Percentiles rank a stretch among this genome's conserved stretches.
Conservation (phyloP, 768 basidiomycete genomes). For the Mycena epipterygia region DNA sequence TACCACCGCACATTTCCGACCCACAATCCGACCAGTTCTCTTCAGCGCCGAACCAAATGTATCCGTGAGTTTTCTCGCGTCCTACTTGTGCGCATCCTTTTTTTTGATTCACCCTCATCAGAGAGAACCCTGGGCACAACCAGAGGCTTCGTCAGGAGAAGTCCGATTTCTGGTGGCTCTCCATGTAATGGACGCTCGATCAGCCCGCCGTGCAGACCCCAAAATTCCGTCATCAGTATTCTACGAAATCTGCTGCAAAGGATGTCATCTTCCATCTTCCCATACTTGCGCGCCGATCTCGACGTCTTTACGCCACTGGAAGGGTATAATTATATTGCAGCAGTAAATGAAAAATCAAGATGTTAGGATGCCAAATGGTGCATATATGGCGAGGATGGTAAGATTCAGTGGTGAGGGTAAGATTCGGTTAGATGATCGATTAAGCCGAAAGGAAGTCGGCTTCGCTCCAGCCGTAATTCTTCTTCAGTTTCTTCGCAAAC, state of each 20-base stretch:
- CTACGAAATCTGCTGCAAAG: no score
- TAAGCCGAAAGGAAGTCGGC: conserved; percentile 52
- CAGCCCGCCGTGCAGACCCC: no score
- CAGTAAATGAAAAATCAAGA: background rate
- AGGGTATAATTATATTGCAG: conserved; percentile 1
- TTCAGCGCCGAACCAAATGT: background rate
- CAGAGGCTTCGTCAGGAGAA: background rate
- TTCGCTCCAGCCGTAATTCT: conserved; percentile 76
- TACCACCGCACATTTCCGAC: background rate
- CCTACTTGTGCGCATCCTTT: no score
- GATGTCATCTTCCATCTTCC: no score
- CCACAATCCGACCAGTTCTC: background rate
- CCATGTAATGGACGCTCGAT: no score
- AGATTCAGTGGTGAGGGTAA: no score
- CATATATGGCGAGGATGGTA: background rate
- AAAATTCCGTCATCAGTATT: no score
- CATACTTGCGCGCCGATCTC: no score
- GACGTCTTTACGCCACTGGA: no score
- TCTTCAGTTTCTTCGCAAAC: conserved; percentile 70
- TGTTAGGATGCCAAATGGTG: background rate
- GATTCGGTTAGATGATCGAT: background rate
- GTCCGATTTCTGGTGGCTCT: no score
- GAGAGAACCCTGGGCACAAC: background rate
- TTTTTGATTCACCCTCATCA: background rate
- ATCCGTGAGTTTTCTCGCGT: background rate